Evolutionary conservation across 345 rosid genomes (phyloP).

Genomic region (Moricandia moricandioides): DNA sequence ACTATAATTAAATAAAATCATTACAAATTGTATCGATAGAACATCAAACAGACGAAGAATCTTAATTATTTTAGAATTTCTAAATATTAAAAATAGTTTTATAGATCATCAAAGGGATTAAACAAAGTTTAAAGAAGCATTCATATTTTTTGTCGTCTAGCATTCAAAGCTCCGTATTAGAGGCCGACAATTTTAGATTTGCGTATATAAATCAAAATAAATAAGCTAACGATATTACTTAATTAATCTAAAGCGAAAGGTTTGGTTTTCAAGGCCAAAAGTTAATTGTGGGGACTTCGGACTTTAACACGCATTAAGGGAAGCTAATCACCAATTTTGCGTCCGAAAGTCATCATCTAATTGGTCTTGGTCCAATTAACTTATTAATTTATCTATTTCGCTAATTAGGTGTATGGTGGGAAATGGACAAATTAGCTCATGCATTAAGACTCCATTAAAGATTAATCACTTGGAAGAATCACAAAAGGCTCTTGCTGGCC

Average conservation of each 20-base stretch:
- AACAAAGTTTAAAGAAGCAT: slow-evolving; percentile 6
- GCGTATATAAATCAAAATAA: slow-evolving; percentile 14
- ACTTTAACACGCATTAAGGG: slow-evolving; percentile 28
- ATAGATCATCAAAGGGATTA: not conserved
- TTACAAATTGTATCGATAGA: not conserved
- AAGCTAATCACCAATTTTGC: slow-evolving; percentile 30
- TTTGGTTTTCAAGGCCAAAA: slow-evolving; percentile 35
- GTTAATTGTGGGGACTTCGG: slow-evolving; percentile 40
- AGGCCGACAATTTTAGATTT: slow-evolving; percentile 33
- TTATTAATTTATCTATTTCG: slow-evolving; percentile 7
- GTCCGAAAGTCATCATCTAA: slow-evolving; percentile 39
- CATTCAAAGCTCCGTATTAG: slow-evolving; percentile 32
- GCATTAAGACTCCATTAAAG: slow-evolving; percentile 37
- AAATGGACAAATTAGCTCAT: slow-evolving; percentile 43
- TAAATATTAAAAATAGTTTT: not conserved
- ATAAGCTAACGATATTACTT: too few species aligned
- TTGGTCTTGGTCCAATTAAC: slow-evolving; percentile 30
- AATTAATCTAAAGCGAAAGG: slow-evolving; percentile 19
- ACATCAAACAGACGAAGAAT: not conserved
- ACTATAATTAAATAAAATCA: not conserved
- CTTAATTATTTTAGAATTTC: not conserved
- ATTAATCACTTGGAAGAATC: slow-evolving; percentile 37
- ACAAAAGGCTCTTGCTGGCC: slow-evolving; percentile 29
- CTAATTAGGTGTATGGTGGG: slow-evolving; percentile 38
- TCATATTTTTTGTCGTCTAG: slow-evolving; percentile 29